Percentiles rank a stretch among this genome's conserved stretches.
Evolutionary conservation across 345 rosid species (phyloP).

Genomic region (Aethionema arabicum): DNA sequence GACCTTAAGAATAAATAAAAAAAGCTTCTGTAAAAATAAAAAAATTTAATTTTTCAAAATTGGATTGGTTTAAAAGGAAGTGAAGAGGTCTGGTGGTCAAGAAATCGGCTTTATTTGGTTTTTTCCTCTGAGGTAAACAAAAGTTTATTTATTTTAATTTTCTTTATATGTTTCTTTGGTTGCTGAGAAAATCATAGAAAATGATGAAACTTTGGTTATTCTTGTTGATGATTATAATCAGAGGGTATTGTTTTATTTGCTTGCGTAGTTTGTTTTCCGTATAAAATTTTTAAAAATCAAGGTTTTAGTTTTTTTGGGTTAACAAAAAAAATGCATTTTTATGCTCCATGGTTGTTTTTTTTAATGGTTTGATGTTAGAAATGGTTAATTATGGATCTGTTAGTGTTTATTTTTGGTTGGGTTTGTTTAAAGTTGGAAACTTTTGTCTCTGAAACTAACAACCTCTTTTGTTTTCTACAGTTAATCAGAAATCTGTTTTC

Average conservation of each 20-base stretch:
- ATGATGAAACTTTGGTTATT: slow-evolving; percentile 28
- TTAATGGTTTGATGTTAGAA: slow-evolving; percentile 26
- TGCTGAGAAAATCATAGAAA: slow-evolving; percentile 33
- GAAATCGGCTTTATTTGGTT: slow-evolving; percentile 13
- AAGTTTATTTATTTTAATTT: neutral
- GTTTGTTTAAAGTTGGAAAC: slow-evolving; percentile 28
- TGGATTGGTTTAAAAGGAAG: slow-evolving; percentile 34
- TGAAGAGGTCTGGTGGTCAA: slow-evolving; percentile 38
- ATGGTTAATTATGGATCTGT: slow-evolving; percentile 38
- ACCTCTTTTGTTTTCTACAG: slow-evolving; percentile 27
- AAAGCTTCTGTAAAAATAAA: slow-evolving; percentile 25
- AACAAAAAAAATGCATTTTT: slow-evolving; percentile 21
- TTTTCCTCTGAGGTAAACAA: slow-evolving; percentile 29
- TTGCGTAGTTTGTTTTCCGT: slow-evolving; percentile 23
- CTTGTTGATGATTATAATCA: slow-evolving; percentile 2
- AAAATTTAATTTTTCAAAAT: slow-evolving; percentile 23
- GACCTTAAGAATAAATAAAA: slow-evolving; percentile 35
- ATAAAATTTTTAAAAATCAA: neutral
- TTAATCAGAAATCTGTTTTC: slow-evolving; percentile 26
- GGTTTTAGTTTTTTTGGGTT: slow-evolving; percentile 21
- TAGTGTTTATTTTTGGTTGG: slow-evolving; percentile 35
- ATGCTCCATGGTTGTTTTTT: slow-evolving; percentile 34
- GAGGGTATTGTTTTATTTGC: neutral
- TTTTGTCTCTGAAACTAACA: slow-evolving; percentile 31
- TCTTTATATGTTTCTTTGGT: slow-evolving; percentile 33